Percentiles rank a stretch among this genome's conserved stretches.
Conservation (phyloP, 768 basidiomycete species). For the Boletus patriciae region DNA sequence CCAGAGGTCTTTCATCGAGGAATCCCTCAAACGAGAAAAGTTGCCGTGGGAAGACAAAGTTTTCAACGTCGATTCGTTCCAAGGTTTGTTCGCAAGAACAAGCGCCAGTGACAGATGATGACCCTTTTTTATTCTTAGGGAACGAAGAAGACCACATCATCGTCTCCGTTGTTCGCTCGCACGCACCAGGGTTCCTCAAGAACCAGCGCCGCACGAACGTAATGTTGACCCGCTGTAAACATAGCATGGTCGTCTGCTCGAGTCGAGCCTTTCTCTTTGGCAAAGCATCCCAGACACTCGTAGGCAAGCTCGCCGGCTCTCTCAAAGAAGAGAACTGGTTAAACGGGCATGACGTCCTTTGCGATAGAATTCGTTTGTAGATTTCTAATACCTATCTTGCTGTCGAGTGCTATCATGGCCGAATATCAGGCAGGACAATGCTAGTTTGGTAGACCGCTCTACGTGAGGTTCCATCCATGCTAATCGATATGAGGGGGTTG, state of each 20-base stretch:
- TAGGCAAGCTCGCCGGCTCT: slow-evolving; percentile 25
- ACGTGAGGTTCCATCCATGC: neutral
- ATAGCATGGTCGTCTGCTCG: slow-evolving; percentile 71
- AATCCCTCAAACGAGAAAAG: slow-evolving; percentile 43
- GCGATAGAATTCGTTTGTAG: neutral
- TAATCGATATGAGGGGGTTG: neutral
- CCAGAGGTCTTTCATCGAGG: slow-evolving; percentile 61
- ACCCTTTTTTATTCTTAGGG: slow-evolving; percentile 43
- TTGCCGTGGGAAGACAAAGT: slow-evolving; percentile 63
- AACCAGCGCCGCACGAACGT: slow-evolving; percentile 74
- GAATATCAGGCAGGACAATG: neutral
- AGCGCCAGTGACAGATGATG: slow-evolving; percentile 5
- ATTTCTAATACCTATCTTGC: neutral
- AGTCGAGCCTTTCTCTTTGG: slow-evolving; percentile 36
- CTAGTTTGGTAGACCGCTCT: neutral
- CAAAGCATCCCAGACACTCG: slow-evolving; percentile 19
- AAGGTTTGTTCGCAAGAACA: slow-evolving; percentile 49
- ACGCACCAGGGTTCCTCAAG: slow-evolving; percentile 60
- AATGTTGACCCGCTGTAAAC: slow-evolving; percentile 77
- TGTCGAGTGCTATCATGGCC: neutral
- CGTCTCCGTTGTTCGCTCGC: slow-evolving; percentile 64
- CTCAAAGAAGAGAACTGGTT: slow-evolving; percentile 18
- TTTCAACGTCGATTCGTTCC: slow-evolving; percentile 79
- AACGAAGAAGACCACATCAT: slow-evolving; percentile 80
- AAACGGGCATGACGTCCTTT: slow-evolving; percentile 8